phyloP scores from a whole-genome alignment of 2,329 filamentous ascomycete species.

The Talaromyces sp. region DNA sequence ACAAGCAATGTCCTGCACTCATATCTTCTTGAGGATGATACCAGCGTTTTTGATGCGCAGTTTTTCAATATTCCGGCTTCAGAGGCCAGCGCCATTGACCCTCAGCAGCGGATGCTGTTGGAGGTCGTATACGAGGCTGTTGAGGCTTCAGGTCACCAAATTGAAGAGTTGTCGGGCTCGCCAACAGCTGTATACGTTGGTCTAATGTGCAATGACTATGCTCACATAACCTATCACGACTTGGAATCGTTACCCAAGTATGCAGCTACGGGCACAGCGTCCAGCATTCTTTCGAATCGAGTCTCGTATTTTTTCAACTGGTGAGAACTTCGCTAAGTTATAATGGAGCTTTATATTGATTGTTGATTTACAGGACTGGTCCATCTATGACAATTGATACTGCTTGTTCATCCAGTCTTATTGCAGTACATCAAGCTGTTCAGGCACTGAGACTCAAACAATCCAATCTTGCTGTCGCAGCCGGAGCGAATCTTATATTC shows the following conservation, averaged over 20 bases:
- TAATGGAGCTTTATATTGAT: not conserved
- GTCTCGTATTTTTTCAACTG: constrained; percentile 42
- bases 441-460: constrained; percentile 29
- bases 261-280: constrained; percentile 29
- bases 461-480: constrained; percentile 25
- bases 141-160: constrained; percentile 22
- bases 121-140: constrained; percentile 38
- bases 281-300: constrained; percentile 40
- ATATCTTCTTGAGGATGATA: not conserved
- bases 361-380: constrained; percentile 21
- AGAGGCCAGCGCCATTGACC: constrained; percentile 15
- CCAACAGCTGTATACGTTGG: constrained; percentile 31
- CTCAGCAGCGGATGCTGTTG: constrained; percentile 30
- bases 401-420: constrained; percentile 45
- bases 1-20: constrained; percentile 17
- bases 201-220: constrained; percentile 26
- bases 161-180: constrained; percentile 24
- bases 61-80: constrained; percentile 22
- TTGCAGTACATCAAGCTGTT: constrained; percentile 36
- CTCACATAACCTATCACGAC: constrained; percentile 19
- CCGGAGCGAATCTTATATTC: constrained; percentile 28
- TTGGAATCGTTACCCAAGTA: constrained; percentile 20
- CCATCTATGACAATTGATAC: constrained; percentile 47
- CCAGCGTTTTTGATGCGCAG: constrained; percentile 27
- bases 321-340: constrained; percentile 13